phyloP scores from a whole-genome alignment of 1,139 yeast genomes.

The Casaregolazyma suthepensis region DNA sequence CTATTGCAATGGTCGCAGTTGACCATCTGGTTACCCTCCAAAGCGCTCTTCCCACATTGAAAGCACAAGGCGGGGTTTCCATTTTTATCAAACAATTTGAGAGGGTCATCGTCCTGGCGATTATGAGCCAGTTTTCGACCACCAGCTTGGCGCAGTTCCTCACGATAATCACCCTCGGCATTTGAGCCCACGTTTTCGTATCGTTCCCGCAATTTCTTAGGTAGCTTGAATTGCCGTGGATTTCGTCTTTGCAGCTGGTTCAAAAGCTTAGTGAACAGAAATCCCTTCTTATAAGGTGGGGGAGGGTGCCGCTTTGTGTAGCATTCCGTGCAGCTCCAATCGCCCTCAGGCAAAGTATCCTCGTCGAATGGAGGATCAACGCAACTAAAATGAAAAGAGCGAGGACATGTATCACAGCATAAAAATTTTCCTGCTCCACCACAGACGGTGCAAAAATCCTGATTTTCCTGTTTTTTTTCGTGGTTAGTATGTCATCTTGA shows the following conservation, averaged over 20 bases:
- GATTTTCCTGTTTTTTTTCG: conserved; percentile 46
- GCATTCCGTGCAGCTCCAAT: conserved; percentile 86
- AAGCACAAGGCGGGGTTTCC: conserved; percentile 67
- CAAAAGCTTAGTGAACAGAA: conserved; percentile 57
- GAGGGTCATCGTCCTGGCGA: conserved; percentile 54
- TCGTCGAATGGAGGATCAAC: conserved; percentile 85
- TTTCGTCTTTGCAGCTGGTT: conserved; percentile 53
- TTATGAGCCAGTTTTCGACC: conserved; percentile 4
- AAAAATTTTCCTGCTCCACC: conserved; percentile 83
- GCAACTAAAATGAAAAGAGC: conserved; percentile 86
- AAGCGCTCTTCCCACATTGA: conserved; percentile 68
- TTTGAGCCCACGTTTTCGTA: conserved; percentile 70
- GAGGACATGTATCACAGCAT: conserved; percentile 92
- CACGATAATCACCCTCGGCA: conserved; percentile 64
- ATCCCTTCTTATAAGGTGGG: conserved; percentile 27
- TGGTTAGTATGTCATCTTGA: not conserved
- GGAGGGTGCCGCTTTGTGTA: conserved; percentile 31
- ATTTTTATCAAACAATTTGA: conserved; percentile 55
- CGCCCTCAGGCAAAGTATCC: conserved; percentile 71
- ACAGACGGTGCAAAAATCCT: conserved; percentile 85
- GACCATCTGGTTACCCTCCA: conserved; percentile 48
- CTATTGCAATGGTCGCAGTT: conserved; percentile 82
- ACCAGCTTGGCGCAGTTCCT: conserved; percentile 41
- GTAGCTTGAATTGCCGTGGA: conserved; percentile 70
- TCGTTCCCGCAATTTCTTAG: conserved; percentile 61